Base-by-base conservation (phyloP, 345 rosid species). In the Populus simonii region DNA sequence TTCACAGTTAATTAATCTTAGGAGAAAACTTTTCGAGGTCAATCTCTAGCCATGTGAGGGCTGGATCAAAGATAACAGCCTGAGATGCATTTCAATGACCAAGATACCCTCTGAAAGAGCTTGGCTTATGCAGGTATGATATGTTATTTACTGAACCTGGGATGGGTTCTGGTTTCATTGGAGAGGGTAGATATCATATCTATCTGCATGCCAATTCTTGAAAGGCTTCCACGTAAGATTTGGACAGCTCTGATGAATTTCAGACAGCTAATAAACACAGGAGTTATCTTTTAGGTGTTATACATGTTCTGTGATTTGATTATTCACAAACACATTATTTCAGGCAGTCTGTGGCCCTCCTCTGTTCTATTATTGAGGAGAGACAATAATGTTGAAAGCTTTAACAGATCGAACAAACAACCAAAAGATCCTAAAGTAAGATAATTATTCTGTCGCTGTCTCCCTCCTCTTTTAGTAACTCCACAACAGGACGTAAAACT, bases 1-100 rank as follows among this genome's bases (percentile, higher is more conserved):
- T 41, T 53, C 61, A 53, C n/a, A 6, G 18, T 17, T 15, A 36
- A 49, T 49, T 17, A 6, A 17, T 8, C 8, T 7, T 1, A 0
- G 61, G 27, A 57, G 27, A 7, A 3, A n/a, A 55, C 22, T 1
- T 57, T 6, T 57, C 27, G 0, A n/a, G 63, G 63, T 59, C 25
- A 57, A 8, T 22, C 8, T 74, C 78, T 29, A 49, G 79, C 88
- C 92, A 89, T 87, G 90, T 86, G 92, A 80, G 9, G 18, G 43
- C 83, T 82, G 70, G 73, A 83, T 75, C 86, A 86, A 76, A 75
- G 13, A 71, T 63, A 67, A 23, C 53, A 65, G 68, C 68, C 16
- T 15, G 39, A 17, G 53, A 45, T 29, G 8, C 22, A 22, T n/a
- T 23, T 51, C 7, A 25, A 27, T 83, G 61, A 70, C 87, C 73